Conservation (phyloP, 371 early-diverging fungal genomes). For the Conidiobolus incongruus region DNA sequence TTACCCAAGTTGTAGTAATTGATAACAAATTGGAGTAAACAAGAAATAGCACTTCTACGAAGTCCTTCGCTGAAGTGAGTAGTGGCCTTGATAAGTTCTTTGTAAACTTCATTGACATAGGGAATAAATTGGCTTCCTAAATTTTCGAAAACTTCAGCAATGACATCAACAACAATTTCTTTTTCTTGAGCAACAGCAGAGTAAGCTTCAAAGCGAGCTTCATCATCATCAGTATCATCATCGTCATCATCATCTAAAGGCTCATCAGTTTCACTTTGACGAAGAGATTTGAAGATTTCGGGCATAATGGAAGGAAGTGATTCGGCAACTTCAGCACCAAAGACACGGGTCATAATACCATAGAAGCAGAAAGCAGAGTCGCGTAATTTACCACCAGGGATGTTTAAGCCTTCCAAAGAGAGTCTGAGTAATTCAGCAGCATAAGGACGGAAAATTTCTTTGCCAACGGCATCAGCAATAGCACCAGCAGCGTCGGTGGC, state of each 20-base stretch:
- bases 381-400: conserved; percentile 45
- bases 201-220: conserved; percentile 18
- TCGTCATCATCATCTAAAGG: conserved; percentile 20
- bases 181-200: conserved; percentile 80
- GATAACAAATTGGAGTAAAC: conserved; percentile 49
- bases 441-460: conserved; percentile 54
- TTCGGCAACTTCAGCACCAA: conserved; percentile 56
- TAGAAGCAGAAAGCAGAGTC: conserved; percentile 77
- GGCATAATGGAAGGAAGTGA: conserved; percentile 55
- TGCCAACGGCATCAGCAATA: conserved; percentile 71
- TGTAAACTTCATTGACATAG: conserved; percentile 26
- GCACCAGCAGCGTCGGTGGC: conserved; percentile 71
- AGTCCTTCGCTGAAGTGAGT: conserved; percentile 54
- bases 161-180: conserved; percentile 66
- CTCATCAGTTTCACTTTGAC: conserved; percentile 36
- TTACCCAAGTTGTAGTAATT: conserved; percentile 46
- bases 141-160: conserved; percentile 64
- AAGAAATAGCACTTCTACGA: conserved; percentile 46
- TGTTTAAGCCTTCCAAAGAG: conserved; percentile 49
- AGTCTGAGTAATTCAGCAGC: conserved; percentile 43
- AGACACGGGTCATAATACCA: conserved; percentile 55
- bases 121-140: conserved; percentile 56
- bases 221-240: conserved; percentile 18
- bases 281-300: conserved; percentile 43
- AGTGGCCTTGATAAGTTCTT: not conserved